These are phyloP conservation scores for Kuraishia floccosa DNA, from an alignment of 805 yeast genomes.

Conservation along the genomic window DNA sequence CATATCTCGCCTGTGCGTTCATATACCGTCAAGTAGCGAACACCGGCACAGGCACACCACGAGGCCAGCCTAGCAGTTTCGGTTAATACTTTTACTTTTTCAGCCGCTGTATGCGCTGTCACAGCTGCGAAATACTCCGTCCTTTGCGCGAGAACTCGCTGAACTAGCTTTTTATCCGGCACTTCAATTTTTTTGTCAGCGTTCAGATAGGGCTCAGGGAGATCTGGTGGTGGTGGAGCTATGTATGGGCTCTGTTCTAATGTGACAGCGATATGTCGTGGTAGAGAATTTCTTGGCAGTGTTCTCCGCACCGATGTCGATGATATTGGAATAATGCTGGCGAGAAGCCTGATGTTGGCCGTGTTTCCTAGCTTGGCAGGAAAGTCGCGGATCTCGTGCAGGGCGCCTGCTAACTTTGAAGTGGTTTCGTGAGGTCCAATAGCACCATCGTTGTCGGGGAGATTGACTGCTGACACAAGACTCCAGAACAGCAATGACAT, in stretches of 20 bases:
- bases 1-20: slow-evolving; percentile 16
- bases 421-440: no score
- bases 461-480: no score
- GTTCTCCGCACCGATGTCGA: neutral
- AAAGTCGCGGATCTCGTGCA: no score
- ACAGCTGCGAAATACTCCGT: slow-evolving; percentile 27
- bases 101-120: slow-evolving; percentile 28
- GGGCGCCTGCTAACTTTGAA: no score
- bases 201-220: slow-evolving; percentile 31
- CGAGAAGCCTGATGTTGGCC: no score
- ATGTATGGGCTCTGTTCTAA: slow-evolving; percentile 18
- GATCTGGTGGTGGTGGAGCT: slow-evolving; percentile 25
- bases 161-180: slow-evolving; percentile 24
- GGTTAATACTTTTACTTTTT: slow-evolving; percentile 23
- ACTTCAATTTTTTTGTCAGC: slow-evolving; percentile 25
- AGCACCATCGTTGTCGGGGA: no score
- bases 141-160: slow-evolving; percentile 17
- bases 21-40: slow-evolving; percentile 12
- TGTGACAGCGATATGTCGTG: slow-evolving; percentile 15
- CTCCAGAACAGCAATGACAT: no score
- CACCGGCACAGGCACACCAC: slow-evolving; percentile 16
- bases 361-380: no score
- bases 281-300: slow-evolving; percentile 13
- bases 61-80: slow-evolving; percentile 21
- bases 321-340: no score